Conservation (phyloP, 2,329 filamentous ascomycete species). For the Dissoconium aciculare region DNA sequence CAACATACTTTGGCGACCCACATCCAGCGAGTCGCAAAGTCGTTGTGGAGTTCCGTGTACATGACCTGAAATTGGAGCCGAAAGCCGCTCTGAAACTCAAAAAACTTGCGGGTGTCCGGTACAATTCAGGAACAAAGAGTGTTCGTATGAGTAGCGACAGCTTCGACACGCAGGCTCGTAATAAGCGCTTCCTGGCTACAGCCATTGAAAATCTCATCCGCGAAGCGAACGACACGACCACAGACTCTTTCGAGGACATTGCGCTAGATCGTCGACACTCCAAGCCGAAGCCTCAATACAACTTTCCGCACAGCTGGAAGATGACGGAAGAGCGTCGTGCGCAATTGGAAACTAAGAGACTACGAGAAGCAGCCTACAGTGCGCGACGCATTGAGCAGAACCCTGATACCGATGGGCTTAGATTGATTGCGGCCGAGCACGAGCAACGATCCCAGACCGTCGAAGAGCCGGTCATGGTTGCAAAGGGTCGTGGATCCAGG, state of each 20-base stretch:
- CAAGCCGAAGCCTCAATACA: conserved; percentile 48
- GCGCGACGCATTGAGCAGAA: no score
- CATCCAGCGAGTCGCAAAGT: conserved; percentile 91
- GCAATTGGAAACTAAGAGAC: conserved; percentile 51
- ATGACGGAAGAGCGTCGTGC: conserved; percentile 54
- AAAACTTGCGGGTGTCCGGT: conserved; percentile 73
- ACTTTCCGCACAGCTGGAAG: conserved; percentile 72
- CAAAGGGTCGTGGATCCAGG: no score
- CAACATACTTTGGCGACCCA: conserved; percentile 83
- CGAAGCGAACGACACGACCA: conserved; percentile 54
- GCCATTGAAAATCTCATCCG: conserved; percentile 56
- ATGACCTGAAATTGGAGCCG: conserved; percentile 55
- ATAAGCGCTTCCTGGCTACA: conserved; percentile 86
- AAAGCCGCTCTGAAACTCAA: conserved; percentile 64
- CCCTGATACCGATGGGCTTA: no score
- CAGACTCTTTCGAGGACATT: conserved; percentile 74
- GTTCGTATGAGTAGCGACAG: conserved; percentile 79
- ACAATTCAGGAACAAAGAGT: conserved; percentile 68
- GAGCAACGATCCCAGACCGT: no score
- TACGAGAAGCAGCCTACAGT: no score
- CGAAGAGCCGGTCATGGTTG: background rate
- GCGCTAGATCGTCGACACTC: conserved; percentile 82
- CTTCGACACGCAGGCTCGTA: conserved; percentile 79
- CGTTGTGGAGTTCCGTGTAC: conserved; percentile 71
- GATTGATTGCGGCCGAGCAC: no score